A percentile compares a stretch with the other conserved stretches of the same genome.
phyloP scores from a whole-genome alignment of 305 asterid genomes.

The Andrographis paniculata region DNA sequence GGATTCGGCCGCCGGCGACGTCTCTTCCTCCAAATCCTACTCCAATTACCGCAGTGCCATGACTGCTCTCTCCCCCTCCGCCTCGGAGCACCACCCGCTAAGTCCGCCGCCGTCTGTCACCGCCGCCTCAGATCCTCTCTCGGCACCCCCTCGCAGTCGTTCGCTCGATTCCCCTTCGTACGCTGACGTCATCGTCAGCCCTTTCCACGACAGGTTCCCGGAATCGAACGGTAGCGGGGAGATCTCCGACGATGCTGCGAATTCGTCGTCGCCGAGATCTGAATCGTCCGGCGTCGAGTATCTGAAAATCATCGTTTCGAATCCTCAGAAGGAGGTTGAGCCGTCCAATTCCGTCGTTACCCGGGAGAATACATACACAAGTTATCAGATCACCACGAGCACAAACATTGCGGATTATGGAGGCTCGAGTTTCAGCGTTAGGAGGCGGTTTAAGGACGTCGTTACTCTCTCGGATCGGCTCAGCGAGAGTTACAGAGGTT shows the following conservation, averaged over 20 bases:
- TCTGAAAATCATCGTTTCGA: conserved; percentile 57
- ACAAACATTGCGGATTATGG: conserved; percentile 55
- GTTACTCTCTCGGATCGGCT: conserved; percentile 84
- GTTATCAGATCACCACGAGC: conserved; percentile 77
- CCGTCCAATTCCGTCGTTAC: conserved; percentile 73
- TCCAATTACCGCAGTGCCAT: conserved; percentile 3
- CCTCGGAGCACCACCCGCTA: conserved; percentile 24
- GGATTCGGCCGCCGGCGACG: conserved; percentile 16
- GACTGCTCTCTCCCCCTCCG: neutral
- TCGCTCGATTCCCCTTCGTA: conserved; percentile 42
- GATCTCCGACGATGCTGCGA: conserved; percentile 23
- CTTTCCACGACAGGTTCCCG: conserved; percentile 30
- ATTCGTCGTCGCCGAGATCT: conserved; percentile 31
- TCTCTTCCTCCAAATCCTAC: neutral
- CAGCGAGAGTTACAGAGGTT: conserved; percentile 66
- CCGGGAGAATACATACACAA: conserved; percentile 55
- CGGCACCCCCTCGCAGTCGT: conserved; percentile 27
- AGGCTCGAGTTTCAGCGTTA: conserved; percentile 53
- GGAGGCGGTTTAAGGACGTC: conserved; percentile 83
- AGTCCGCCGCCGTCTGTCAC: conserved; percentile 34
- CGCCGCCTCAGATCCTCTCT: conserved; percentile 55
- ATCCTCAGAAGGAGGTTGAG: conserved; percentile 79
- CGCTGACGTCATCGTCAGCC: conserved; percentile 37
- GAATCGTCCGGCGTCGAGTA: conserved; percentile 45
- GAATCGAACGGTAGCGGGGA: conserved; percentile 31